phyloP scores from a whole-genome alignment of 2,329 filamentous ascomycete species.

The Aspergillus transmontanensis region DNA sequence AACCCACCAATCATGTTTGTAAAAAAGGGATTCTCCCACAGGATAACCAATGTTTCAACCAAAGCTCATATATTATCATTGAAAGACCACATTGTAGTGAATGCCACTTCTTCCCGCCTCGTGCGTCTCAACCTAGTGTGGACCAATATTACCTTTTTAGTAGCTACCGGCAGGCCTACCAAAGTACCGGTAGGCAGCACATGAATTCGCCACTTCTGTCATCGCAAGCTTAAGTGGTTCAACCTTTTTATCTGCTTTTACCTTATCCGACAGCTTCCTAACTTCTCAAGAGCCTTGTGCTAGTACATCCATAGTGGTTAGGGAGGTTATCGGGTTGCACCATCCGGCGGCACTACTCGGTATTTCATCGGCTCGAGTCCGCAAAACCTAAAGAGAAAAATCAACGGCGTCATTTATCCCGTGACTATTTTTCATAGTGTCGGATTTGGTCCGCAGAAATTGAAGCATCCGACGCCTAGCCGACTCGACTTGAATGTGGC shows the following conservation, averaged over 20 bases:
- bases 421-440: not conserved
- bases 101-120: not conserved
- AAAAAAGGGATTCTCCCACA: not conserved
- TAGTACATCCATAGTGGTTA: not conserved
- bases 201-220: constrained; percentile 7
- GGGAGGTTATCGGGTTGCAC: not conserved
- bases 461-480: not conserved
- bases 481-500: not conserved
- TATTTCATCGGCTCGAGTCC: not conserved
- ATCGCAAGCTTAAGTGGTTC: not conserved
- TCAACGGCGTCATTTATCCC: not conserved
- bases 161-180: not conserved
- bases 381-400: not conserved
- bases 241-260: not conserved
- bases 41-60: not conserved
- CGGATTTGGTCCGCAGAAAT: not conserved
- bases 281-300: not conserved
- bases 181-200: not conserved
- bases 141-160: not conserved
- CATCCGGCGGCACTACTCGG: not conserved
- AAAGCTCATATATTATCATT: not conserved
- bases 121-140: not conserved
- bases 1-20: not conserved
- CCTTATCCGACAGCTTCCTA: not conserved
- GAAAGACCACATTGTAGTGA: not conserved